Evolutionary conservation across 495 filamentous ascomycete species (phyloP).

Genomic region (Hyaloscypha hepaticicola): DNA sequence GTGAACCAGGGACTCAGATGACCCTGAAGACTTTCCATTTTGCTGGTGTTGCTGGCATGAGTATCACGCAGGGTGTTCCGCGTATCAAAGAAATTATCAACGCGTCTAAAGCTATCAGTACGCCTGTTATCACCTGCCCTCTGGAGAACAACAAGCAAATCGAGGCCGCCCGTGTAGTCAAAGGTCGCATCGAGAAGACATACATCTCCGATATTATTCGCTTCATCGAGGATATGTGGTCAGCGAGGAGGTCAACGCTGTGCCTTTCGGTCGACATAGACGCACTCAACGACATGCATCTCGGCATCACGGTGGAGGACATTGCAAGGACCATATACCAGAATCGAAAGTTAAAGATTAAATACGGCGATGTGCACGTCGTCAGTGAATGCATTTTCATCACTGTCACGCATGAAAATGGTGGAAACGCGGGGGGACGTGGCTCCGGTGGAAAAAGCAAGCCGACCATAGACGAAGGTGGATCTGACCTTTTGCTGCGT

Average conservation of each 20-base stretch:
- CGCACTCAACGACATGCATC: slow-evolving; percentile 71
- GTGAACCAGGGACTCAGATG: slow-evolving; percentile 99
- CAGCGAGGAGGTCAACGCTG: slow-evolving; percentile 67
- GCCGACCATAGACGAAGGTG: slow-evolving; percentile 42
- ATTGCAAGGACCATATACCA: slow-evolving; percentile 70
- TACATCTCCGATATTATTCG: slow-evolving; percentile 71
- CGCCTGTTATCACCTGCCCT: slow-evolving; percentile 85
- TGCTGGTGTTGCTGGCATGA: slow-evolving; percentile 98
- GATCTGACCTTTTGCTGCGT: slow-evolving; percentile 73
- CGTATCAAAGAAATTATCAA: slow-evolving; percentile 99
- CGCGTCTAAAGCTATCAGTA: slow-evolving; percentile 88
- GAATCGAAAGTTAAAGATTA: slow-evolving; percentile 76
- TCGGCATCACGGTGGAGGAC: slow-evolving; percentile 68
- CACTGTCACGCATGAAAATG: slow-evolving; percentile 36
- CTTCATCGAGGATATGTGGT: slow-evolving; percentile 81
- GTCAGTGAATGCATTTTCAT: slow-evolving; percentile 51
- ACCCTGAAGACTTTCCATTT: slow-evolving; percentile 99
- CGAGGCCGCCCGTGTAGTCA: slow-evolving; percentile 78
- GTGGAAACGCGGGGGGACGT: slow-evolving; percentile 9
- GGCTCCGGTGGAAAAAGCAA: slow-evolving; percentile 28
- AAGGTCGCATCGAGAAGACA: slow-evolving; percentile 88
- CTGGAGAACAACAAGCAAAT: slow-evolving; percentile 68
- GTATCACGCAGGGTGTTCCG: slow-evolving; percentile 96
- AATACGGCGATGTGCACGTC: slow-evolving; percentile 51
- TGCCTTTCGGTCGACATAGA: slow-evolving; percentile 73